Evolutionary conservation across 2,329 filamentous ascomycete genomes (phyloP), one percentile per base, ranked within the genome.

Genomic region (Calonectria pseudoturangicola): DNA sequence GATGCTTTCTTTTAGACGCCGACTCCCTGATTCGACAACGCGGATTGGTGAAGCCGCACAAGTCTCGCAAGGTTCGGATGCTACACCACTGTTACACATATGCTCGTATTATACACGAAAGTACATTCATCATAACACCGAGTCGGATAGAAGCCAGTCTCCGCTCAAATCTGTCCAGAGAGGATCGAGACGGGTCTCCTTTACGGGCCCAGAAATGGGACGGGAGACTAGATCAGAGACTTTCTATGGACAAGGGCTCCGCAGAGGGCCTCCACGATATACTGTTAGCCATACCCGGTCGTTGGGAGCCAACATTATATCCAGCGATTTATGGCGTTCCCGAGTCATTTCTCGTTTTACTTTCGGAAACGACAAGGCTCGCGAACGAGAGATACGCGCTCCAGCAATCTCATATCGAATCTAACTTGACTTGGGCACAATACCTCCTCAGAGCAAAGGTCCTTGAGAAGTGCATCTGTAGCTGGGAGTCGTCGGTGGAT

Each of bases 51-150:
- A 65, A 65, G 13, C n/a, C 62, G 9, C 41, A 50, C 18, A 65
- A 65, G 62, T 65, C 62, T 50, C 62, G 62, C 28, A 65, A 65
- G 6, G 62, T 65, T 25, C 62, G 62, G 18, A 15, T 65, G 28
- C 43, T 65, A n/a, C 41, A 50, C 13, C 62, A 65, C 28, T 65
- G 62, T 21, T 65, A 65, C n/a, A 45, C 43, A 3, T 65, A 65
- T 50, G 45, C 43, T 16, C 41, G 62, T 12, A 48, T 65, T 18
- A 48, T 65, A 10, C 45, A 65, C 12, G 62, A 65, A 50, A 65
- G 62, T 33, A 65, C 62, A 7, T 65, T 65, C 10, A 50, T 65
- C 10, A 48, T 48, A 18, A 45, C 45, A 16, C 58, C 58, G 12
- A 45, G 27, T 30, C 58, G 28, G 2, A 30, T 45, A 45, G 58